These are phyloP conservation scores for Ehretia macrophylla DNA, from an alignment of 257 asterid genomes.

Conservation along the genomic window DNA sequence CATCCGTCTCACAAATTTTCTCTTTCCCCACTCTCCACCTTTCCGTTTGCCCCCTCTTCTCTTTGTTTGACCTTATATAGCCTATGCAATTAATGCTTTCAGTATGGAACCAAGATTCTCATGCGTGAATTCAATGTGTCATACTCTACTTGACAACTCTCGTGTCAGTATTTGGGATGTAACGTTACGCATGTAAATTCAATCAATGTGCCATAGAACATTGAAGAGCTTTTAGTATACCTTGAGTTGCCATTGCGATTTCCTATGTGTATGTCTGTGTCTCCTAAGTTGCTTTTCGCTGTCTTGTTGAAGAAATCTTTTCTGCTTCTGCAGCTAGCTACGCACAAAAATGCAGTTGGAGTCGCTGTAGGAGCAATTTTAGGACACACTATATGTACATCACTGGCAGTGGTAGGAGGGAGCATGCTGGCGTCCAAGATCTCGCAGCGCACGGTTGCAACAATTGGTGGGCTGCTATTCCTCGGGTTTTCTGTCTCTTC, in stretches of 20 bases:
- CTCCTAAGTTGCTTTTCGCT: not conserved
- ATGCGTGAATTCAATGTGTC: not conserved
- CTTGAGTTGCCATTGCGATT: no score
- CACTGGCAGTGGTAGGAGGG: constrained; percentile 92
- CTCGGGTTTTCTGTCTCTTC: constrained; percentile 87
- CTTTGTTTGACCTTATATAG: not conserved
- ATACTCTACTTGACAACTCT: no score
- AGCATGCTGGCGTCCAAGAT: constrained; percentile 96
- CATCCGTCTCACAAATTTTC: not conserved
- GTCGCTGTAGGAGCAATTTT: constrained; percentile 79
- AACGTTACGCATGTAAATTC: no score
- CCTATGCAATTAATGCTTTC: not conserved
- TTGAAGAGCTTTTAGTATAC: no score
- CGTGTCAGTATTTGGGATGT: no score
- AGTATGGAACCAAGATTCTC: not conserved
- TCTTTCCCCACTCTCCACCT: no score
- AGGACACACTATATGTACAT: constrained; percentile 90
- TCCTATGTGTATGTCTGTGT: no score
- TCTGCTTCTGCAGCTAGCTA: constrained; percentile 59
- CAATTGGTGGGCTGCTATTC: constrained; percentile 86
- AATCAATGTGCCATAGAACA: no score
- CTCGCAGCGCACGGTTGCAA: constrained; percentile 93
- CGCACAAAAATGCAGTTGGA: constrained; percentile 91
- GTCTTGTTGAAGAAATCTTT: not conserved
- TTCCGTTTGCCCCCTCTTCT: no score